Evolutionary conservation across 768 basidiomycete species (phyloP).

Genomic region (Xanthoconium stramineum): DNA sequence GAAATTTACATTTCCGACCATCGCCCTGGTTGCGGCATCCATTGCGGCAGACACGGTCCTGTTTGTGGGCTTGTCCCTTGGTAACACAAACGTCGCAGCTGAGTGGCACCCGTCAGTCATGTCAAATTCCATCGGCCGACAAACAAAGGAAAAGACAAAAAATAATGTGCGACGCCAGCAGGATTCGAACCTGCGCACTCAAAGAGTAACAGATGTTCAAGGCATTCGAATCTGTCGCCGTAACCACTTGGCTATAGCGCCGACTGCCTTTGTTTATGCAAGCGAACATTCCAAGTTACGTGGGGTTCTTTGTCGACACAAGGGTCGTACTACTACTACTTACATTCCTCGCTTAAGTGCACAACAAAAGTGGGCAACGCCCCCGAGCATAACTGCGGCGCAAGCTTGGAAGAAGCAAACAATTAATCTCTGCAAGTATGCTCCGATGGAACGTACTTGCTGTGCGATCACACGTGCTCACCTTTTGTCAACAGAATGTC

Average conservation of each 20-base stretch:
- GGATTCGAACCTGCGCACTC: slow-evolving; percentile 69
- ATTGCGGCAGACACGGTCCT: background rate
- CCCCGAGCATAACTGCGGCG: background rate
- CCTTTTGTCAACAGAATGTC: slow-evolving; percentile 8
- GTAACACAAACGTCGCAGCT: background rate
- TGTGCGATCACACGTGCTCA: background rate
- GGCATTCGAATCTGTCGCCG: slow-evolving; percentile 68
- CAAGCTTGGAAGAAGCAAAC: background rate
- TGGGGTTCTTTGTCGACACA: too few relatives aligned
- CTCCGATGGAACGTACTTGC: background rate
- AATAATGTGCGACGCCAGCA: slow-evolving; percentile 51
- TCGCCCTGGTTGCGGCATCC: background rate
- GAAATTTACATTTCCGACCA: background rate
- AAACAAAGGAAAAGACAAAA: slow-evolving; percentile 8
- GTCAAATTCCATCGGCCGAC: too few relatives aligned
- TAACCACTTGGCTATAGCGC: slow-evolving; percentile 76
- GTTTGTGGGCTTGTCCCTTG: too few relatives aligned
- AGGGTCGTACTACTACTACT: too few relatives aligned
- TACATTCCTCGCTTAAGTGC: background rate
- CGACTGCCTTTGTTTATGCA: background rate
- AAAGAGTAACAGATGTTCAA: slow-evolving; percentile 55
- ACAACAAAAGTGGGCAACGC: background rate
- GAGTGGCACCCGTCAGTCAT: background rate
- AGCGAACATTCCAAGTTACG: background rate
- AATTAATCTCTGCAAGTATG: background rate